phyloP scores from a whole-genome alignment of 176 grass and related monocot genomes.

The Zoysia pacifica region DNA sequence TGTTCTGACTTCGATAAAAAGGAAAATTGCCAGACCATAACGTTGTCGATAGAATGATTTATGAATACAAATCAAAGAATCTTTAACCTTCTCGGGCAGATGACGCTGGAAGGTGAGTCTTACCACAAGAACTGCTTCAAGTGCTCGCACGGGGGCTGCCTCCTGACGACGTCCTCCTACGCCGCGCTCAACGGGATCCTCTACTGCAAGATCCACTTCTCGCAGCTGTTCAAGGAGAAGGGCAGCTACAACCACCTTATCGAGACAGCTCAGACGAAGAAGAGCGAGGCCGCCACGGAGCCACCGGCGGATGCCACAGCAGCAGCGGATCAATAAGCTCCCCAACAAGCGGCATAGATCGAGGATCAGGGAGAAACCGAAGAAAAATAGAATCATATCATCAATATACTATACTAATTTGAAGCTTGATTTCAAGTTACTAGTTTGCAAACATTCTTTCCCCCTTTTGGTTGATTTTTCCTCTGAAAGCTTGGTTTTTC shows the following conservation, averaged over 20 bases:
- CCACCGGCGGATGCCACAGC: neutral
- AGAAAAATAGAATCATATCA: neutral
- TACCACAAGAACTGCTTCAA: conserved; percentile 96
- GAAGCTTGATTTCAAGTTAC: neutral
- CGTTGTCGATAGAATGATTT: neutral
- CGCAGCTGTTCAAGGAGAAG: conserved; percentile 96
- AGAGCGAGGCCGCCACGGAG: conserved; percentile 32
- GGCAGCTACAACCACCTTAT: conserved; percentile 92
- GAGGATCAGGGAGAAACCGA: conserved; percentile 22
- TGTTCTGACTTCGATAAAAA: neutral
- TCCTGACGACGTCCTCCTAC: conserved; percentile 77
- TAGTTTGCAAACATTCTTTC: conserved; percentile 33
- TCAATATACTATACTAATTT: too few relatives aligned
- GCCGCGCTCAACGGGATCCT: conserved; percentile 81
- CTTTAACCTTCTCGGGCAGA: conserved; percentile 34
- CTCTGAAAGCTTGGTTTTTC: conserved; percentile 48
- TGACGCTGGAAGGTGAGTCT: conserved; percentile 74
- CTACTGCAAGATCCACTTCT: conserved; percentile 96
- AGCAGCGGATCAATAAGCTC: conserved; percentile 27
- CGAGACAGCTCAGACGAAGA: conserved; percentile 63
- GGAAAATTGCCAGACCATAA: neutral
- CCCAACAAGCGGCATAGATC: conserved; percentile 34
- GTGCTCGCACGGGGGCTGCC: conserved; percentile 87
- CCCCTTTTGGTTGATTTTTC: conserved; percentile 1
- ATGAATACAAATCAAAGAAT: neutral